These are phyloP conservation scores for Ceratocystis lukuohia DNA, from an alignment of 2,329 filamentous ascomycete genomes.

Conservation along the genomic window DNA sequence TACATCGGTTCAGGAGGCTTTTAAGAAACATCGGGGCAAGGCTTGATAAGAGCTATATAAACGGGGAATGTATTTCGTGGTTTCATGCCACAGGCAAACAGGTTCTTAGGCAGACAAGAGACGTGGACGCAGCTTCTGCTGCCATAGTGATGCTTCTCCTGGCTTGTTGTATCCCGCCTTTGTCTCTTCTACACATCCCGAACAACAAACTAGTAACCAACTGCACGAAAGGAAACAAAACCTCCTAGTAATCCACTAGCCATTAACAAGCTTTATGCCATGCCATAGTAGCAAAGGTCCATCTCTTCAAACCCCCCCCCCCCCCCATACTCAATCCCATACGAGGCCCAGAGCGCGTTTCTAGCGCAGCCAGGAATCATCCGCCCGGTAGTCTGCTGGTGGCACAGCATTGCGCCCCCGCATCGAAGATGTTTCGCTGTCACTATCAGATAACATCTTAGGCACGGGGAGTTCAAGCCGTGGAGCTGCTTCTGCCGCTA, in stretches of 20 bases:
- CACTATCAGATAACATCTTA: conserved; percentile 18
- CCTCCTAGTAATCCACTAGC: too few species aligned
- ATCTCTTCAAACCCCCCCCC: background rate
- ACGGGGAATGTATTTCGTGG: background rate
- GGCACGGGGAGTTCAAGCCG: conserved; percentile 17
- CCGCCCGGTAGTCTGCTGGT: conserved; percentile 15
- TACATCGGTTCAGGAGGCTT: conserved; percentile 50
- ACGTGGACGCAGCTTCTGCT: background rate
- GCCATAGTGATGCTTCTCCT: background rate
- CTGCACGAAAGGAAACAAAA: too few species aligned
- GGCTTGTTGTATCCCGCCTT: background rate
- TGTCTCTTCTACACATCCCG: too few species aligned
- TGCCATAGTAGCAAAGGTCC: background rate
- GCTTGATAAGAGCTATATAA: conserved; percentile 21
- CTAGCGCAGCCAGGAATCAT: conserved; percentile 19
- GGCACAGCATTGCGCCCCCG: conserved; percentile 13
- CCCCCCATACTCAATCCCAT: background rate
- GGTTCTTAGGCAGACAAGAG: background rate
- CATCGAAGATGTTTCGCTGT: conserved; percentile 13
- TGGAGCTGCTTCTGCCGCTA: conserved; percentile 7
- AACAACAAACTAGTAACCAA: too few species aligned
- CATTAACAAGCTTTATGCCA: too few species aligned
- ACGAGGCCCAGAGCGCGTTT: conserved; percentile 1
- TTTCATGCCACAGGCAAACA: background rate
- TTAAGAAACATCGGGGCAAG: conserved; percentile 41